Evolutionary conservation across 169 alveolate species (phyloP).

Genomic region (Cryptosporidium parvum): DNA sequence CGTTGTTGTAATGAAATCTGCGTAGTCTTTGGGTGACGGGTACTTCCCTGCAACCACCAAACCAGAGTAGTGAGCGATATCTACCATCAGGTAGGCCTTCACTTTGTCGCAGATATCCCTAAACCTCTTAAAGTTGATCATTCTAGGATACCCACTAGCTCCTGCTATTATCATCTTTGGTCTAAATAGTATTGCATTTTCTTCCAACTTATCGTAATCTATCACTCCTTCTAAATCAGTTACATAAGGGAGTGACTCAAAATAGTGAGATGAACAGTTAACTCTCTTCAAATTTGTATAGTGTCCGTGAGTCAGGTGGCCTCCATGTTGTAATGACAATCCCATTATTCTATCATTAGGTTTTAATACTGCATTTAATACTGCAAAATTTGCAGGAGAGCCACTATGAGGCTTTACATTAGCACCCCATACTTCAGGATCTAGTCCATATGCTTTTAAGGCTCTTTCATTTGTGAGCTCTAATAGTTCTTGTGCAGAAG

Average conservation of each 20-base stretch:
- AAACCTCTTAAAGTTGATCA: conserved; percentile 89
- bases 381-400: conserved; percentile 97
- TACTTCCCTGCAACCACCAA: conserved; percentile 92
- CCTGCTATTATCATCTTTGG: conserved; percentile 92
- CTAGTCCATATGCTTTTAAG: conserved; percentile 91
- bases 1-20: conserved; percentile 98
- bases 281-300: conserved; percentile 90
- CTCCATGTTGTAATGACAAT: conserved; percentile 95
- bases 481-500: conserved; percentile 79
- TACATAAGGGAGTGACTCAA: conserved; percentile 93
- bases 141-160: conserved; percentile 84
- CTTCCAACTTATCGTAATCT: conserved; percentile 92
- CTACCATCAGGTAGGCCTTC: conserved; percentile 95
- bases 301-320: conserved; percentile 93
- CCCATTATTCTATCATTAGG: conserved; percentile 98
- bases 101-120: conserved; percentile 93
- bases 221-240: conserved; percentile 90
- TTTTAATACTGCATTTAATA: conserved; percentile 93
- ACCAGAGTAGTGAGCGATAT: conserved; percentile 97
- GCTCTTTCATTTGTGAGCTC: conserved; percentile 89
- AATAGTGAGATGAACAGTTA: conserved; percentile 93
- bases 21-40: conserved; percentile 91
- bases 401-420: conserved; percentile 96
- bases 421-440: conserved; percentile 96
- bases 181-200: conserved; percentile 87